Percentiles rank a stretch among this genome's conserved stretches.
Conservation (phyloP, 257 asterid species). For the Solanum dulcamara region DNA sequence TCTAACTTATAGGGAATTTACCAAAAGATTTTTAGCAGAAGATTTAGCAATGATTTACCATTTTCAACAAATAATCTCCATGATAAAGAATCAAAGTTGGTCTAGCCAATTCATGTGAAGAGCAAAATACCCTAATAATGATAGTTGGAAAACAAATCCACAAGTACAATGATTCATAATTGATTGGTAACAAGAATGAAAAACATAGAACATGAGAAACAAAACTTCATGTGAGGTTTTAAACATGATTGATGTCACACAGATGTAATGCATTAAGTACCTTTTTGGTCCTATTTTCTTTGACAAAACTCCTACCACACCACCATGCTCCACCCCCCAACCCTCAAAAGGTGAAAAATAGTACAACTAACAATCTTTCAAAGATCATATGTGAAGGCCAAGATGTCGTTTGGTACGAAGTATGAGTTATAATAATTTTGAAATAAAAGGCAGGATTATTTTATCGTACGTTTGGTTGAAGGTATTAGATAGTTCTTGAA, state of each 20-base stretch:
- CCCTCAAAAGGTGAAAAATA: background rate
- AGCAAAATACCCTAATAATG: constrained; percentile 2
- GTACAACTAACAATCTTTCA: background rate
- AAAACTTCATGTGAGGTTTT: background rate
- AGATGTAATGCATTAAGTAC: background rate
- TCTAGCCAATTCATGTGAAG: background rate
- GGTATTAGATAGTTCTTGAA: background rate
- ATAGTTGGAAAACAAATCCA: background rate
- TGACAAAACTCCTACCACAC: background rate
- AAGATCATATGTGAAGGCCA: background rate
- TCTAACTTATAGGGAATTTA: background rate
- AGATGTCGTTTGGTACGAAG: background rate
- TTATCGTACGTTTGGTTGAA: background rate
- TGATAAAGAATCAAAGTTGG: background rate
- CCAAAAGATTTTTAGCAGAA: background rate
- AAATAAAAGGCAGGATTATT: no score
- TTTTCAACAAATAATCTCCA: background rate
- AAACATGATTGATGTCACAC: background rate
- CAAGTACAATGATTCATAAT: background rate
- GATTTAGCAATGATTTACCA: background rate
- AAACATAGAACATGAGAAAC: background rate
- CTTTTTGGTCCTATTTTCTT: background rate
- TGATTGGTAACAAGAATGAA: background rate
- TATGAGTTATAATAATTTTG: no score
- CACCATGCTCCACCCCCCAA: background rate